Conservation (phyloP, 2,329 filamentous ascomycete genomes). For the Magnaporthiopsis rhizophila region DNA sequence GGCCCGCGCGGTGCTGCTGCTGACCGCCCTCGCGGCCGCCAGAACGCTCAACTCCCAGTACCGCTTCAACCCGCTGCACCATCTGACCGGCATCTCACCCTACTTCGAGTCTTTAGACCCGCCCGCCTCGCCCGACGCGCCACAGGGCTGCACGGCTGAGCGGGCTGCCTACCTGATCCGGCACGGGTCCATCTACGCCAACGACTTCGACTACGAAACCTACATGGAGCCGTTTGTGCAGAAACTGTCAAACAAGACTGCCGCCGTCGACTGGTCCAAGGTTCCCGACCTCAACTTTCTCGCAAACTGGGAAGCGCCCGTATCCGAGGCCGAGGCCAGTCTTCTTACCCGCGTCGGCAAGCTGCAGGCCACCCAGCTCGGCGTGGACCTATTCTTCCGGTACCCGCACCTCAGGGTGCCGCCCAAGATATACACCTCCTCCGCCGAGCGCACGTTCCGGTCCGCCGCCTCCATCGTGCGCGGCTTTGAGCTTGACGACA, state of each 20-base stretch:
- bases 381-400: slow-evolving; percentile 48
- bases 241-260: slow-evolving; percentile 50
- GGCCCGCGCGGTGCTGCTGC: not conserved
- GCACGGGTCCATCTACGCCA: slow-evolving; percentile 53
- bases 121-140: slow-evolving; percentile 31
- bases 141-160: slow-evolving; percentile 41
- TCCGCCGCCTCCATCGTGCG: slow-evolving; percentile 50
- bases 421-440: slow-evolving; percentile 52
- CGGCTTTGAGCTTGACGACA: slow-evolving; percentile 44
- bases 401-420: slow-evolving; percentile 48
- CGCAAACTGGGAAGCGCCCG: slow-evolving; percentile 45
- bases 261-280: slow-evolving; percentile 42
- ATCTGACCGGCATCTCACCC: slow-evolving; percentile 46
- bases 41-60: slow-evolving; percentile 35
- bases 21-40: slow-evolving; percentile 5
- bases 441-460: slow-evolving; percentile 52
- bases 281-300: slow-evolving; percentile 50
- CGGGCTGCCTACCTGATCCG: slow-evolving; percentile 48
- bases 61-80: slow-evolving; percentile 44
- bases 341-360: slow-evolving; percentile 54
- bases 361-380: slow-evolving; percentile 51
- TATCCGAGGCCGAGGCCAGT: slow-evolving; percentile 48
- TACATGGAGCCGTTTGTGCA: slow-evolving; percentile 48
- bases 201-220: slow-evolving; percentile 49
- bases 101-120: slow-evolving; percentile 49